Conservation (phyloP, 192 early-diverging fungal genomes). For the Coemansia sp. region DNA sequence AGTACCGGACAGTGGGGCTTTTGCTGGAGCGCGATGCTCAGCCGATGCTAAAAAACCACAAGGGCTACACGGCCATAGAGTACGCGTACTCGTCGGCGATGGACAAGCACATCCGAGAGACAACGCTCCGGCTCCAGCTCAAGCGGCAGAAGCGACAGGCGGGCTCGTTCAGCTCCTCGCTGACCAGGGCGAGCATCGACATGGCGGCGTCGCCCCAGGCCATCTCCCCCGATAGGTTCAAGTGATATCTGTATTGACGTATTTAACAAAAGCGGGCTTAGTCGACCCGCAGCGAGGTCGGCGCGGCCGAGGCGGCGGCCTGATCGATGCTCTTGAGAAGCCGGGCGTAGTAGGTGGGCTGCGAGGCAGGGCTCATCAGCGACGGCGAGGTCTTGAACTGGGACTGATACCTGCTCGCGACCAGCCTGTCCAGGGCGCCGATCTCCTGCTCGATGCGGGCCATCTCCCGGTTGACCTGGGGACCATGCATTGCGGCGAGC, state of each 20-base stretch:
- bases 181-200: conserved; percentile 18
- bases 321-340: conserved; percentile 32
- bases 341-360: conserved; percentile 34
- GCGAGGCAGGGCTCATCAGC: conserved; percentile 20
- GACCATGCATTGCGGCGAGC: conserved; percentile 16
- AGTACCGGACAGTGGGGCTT: conserved; percentile 24
- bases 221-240: conserved; percentile 6
- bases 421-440: conserved; percentile 17
- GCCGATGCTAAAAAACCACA: conserved; percentile 33
- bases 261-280: neutral
- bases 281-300: conserved; percentile 29
- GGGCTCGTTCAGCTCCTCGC: conserved; percentile 9
- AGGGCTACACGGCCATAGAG: conserved; percentile 42
- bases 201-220: conserved; percentile 7
- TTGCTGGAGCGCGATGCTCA: conserved; percentile 37
- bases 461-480: conserved; percentile 13
- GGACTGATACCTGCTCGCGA: conserved; percentile 17
- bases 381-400: conserved; percentile 19
- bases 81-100: conserved; percentile 37
- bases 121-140: conserved; percentile 14
- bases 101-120: conserved; percentile 38
- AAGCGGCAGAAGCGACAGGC: conserved; percentile 26
- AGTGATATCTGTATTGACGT: conserved; percentile 1
- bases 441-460: conserved; percentile 14
- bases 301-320: conserved; percentile 15